Base-by-base conservation (phyloP, 768 basidiomycete genomes). In the Pleurotus djamor region DNA sequence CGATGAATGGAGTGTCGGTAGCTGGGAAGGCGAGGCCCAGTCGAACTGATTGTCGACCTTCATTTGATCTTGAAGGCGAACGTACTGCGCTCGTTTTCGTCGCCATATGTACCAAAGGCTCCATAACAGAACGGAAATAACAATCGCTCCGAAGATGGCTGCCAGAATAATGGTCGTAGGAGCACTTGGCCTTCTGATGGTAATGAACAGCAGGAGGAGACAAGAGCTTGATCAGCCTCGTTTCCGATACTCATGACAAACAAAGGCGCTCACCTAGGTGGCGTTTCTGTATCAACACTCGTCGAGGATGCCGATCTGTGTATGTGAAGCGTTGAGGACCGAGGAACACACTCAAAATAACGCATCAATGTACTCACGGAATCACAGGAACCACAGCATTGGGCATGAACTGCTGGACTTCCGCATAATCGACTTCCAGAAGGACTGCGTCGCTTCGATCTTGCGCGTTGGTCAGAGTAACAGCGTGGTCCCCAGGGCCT, bases 391-490 rank as follows among this genome's bases (percentile, higher is more conserved):
- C 10, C 2, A 47, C 45, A 47, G 54, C 49, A 7, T 32, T 50
- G 5, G 49, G 49, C 49, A 56, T 44, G n/a, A 56, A 56, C 14
- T 32, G 54, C 32, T 32, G 37, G 33, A 56, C 41, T 56, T 56
- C 54, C 14, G 54, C 54, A 34, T 56, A 56, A 56, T 56, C 54
- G 32, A 56, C 33, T n/a, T 56, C 54, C 37, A 56, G 9, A 44
- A 56, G 16, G 21, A 56, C 10, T 17, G 38, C 54, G 6, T 37
- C 12, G n/a, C 28, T n/a, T n/a, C n/a, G 54, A 13, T 12, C 16
- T 21, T 56, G 52, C 43, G 37, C 9, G 50, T 75, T 78, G n/a
- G 66, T 69, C 34, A 78, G 51, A 5, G 63, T 59, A 7, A 78
- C 45, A 28, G 68, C 69, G 59, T 79, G 70, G 44, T 63, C 62